Evolutionary conservation across 1,139 yeast genomes (phyloP).

Genomic region (Suhomyces bribrorum): DNA sequence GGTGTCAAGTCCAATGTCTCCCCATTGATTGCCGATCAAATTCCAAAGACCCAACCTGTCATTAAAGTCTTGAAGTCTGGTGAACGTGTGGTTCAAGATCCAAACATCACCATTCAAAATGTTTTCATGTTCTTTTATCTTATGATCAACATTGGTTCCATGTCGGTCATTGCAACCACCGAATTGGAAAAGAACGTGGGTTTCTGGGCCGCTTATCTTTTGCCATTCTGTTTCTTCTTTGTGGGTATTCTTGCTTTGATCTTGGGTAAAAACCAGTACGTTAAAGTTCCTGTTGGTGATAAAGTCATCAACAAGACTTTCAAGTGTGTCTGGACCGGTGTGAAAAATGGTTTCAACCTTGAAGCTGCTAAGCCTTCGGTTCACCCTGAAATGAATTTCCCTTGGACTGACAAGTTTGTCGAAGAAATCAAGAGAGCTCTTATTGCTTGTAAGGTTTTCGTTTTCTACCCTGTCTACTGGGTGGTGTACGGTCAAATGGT

Average conservation of each 20-base stretch:
- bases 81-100: conserved; percentile 28
- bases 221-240: conserved; percentile 69
- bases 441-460: conserved; percentile 63
- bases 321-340: conserved; percentile 47
- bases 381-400: conserved; percentile 43
- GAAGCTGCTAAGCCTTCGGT: conserved; percentile 58
- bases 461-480: conserved; percentile 67
- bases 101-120: conserved; percentile 29
- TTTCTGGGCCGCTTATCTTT: conserved; percentile 36
- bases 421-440: conserved; percentile 62
- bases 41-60: conserved; percentile 31
- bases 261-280: conserved; percentile 57
- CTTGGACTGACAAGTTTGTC: conserved; percentile 62
- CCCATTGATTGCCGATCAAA: conserved; percentile 79
- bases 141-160: conserved; percentile 29
- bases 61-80: conserved; percentile 28
- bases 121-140: conserved; percentile 31
- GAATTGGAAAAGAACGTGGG: conserved; percentile 25
- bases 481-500: conserved; percentile 67
- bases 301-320: conserved; percentile 61
- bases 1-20: conserved; percentile 79
- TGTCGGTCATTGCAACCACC: conserved; percentile 29
- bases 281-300: conserved; percentile 64
- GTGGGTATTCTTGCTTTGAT: conserved; percentile 57
- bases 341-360: conserved; percentile 51